A percentile compares a stretch with the other conserved stretches of the same genome.
Evolutionary conservation across 2,329 filamentous ascomycete species (phyloP).

Genomic region (Neofusicoccum laricinum): DNA sequence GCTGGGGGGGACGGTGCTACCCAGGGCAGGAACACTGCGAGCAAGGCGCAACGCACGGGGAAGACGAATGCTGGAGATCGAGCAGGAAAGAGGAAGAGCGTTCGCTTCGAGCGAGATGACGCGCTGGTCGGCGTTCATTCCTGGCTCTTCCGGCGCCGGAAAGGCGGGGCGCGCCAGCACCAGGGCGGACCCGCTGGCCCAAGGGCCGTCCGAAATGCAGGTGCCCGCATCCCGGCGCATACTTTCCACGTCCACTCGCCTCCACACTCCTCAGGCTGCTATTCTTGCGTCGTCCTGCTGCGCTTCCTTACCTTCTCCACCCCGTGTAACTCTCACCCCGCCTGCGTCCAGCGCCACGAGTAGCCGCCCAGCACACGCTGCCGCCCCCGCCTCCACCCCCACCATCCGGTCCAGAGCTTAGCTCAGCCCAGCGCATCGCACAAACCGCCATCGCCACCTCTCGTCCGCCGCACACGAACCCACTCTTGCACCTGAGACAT

Average conservation of each 20-base stretch:
- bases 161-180: background rate
- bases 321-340: background rate
- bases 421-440: slow-evolving; percentile 4
- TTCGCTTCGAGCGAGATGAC: background rate
- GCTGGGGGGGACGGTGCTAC: too few relatives aligned
- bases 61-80: background rate
- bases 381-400: slow-evolving; percentile 3
- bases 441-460: slow-evolving; percentile 11
- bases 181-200: background rate
- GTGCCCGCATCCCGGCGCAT: slow-evolving; percentile 13
- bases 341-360: background rate
- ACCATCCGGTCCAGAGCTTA: background rate
- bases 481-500: background rate
- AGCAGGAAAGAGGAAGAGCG: background rate
- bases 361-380: background rate
- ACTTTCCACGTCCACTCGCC: slow-evolving; percentile 6
- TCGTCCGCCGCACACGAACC: background rate
- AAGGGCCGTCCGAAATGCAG: background rate
- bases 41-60: background rate
- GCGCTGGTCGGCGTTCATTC: slow-evolving; percentile 1
- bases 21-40: background rate
- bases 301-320: background rate
- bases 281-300: background rate
- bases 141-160: background rate
- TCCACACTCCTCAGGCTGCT: background rate